Evolutionary conservation across 495 filamentous ascomycete species (phyloP).

Genomic region (Hypoxylon lienhwacheense): DNA sequence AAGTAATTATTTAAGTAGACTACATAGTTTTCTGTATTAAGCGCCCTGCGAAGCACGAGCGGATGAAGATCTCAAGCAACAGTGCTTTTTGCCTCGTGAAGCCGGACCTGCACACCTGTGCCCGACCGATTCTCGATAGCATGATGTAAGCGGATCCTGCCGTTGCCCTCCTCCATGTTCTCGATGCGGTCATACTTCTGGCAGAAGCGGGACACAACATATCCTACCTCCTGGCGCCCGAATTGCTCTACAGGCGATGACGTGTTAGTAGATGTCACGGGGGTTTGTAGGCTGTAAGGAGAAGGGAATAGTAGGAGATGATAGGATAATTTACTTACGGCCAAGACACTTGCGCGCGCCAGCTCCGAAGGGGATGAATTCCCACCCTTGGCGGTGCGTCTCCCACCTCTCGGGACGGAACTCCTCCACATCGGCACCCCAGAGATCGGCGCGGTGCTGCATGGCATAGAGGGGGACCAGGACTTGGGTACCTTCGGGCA

Average conservation of each 20-base stretch:
- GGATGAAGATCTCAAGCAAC: not conserved
- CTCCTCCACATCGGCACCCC: constrained; percentile 38
- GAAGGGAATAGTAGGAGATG: not conserved
- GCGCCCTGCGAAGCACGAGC: not conserved
- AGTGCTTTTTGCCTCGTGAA: constrained; percentile 37
- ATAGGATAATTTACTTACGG: constrained; percentile 29
- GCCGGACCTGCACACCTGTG: constrained; percentile 46
- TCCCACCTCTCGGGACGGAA: constrained; percentile 41
- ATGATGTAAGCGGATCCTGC: constrained; percentile 44
- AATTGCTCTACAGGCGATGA: constrained; percentile 43
- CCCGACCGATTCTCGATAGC: constrained; percentile 53
- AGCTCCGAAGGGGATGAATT: constrained; percentile 38
- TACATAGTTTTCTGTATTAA: too few species aligned
- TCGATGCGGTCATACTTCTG: constrained; percentile 49
- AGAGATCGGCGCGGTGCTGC: constrained; percentile 43
- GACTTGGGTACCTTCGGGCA: constrained; percentile 42
- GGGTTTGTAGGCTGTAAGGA: not conserved
- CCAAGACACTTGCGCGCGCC: constrained; percentile 29
- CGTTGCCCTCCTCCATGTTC: constrained; percentile 41
- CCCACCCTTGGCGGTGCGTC: constrained; percentile 43
- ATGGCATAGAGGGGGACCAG: constrained; percentile 43
- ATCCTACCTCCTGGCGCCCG: constrained; percentile 47
- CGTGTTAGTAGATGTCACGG: constrained; percentile 8
- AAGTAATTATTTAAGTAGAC: too few species aligned
- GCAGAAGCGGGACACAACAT: constrained; percentile 48